Conservation (phyloP, 495 filamentous ascomycete species). For the Cudoniella acicularis region DNA sequence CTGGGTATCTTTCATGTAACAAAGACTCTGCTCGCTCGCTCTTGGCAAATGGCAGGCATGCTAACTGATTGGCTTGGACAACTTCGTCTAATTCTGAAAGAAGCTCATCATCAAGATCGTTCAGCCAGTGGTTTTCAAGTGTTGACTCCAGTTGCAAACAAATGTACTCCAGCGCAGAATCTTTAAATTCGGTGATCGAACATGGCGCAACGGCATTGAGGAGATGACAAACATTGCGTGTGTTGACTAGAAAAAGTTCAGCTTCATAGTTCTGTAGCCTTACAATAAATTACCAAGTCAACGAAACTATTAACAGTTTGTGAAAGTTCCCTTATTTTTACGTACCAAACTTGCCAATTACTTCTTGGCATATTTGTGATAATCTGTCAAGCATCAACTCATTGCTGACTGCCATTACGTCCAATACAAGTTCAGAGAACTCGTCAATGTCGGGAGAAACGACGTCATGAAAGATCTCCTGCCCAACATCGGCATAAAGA, state of each 20-base stretch:
- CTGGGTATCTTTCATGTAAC: slow-evolving; percentile 68
- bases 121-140: slow-evolving; percentile 80
- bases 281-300: too few species aligned
- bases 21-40: slow-evolving; percentile 68
- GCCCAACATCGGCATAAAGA: slow-evolving; percentile 79
- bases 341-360: slow-evolving; percentile 79
- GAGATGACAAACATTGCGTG: slow-evolving; percentile 79
- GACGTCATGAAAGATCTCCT: slow-evolving; percentile 76
- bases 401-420: slow-evolving; percentile 85
- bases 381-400: slow-evolving; percentile 93
- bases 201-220: slow-evolving; percentile 81
- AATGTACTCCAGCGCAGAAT: slow-evolving; percentile 84
- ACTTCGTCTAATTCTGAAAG: slow-evolving; percentile 72
- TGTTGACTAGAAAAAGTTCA: slow-evolving; percentile 52
- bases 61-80: slow-evolving; percentile 77
- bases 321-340: too few species aligned
- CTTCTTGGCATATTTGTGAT: slow-evolving; percentile 82
- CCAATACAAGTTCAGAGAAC: slow-evolving; percentile 84
- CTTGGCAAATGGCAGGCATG: slow-evolving; percentile 68
- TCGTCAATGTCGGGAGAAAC: slow-evolving; percentile 68
- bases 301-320: too few species aligned
- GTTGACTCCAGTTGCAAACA: slow-evolving; percentile 86
- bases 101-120: slow-evolving; percentile 82
- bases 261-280: background rate
- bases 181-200: slow-evolving; percentile 79